A percentile compares a stretch with the other conserved stretches of the same genome.
phyloP scores from a whole-genome alignment of 768 basidiomycete species.

The Phlebiopsis flavidoalba region DNA sequence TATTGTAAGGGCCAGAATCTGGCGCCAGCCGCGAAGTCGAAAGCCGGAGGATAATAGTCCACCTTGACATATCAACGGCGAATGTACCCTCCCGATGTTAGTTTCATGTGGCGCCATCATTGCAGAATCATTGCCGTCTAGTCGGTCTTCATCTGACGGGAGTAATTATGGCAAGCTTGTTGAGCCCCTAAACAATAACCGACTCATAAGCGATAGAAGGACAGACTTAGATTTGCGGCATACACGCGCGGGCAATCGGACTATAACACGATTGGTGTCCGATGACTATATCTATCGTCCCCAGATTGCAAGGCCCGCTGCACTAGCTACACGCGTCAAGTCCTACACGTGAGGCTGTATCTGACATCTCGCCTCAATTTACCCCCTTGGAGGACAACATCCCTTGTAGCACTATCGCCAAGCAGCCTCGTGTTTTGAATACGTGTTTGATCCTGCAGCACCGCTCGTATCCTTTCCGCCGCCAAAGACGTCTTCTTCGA shows the following conservation, averaged over 20 bases:
- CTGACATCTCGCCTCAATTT: constrained; percentile 51
- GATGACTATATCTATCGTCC: constrained; percentile 17
- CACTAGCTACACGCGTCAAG: constrained; percentile 51
- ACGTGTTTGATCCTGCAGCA: constrained; percentile 17
- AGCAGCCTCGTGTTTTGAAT: constrained; percentile 62
- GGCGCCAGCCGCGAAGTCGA: not conserved
- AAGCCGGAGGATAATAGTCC: not conserved
- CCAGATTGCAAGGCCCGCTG: constrained; percentile 20
- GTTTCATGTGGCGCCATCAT: not conserved
- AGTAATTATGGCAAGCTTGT: too few relatives aligned
- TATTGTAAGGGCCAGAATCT: constrained; percentile 25
- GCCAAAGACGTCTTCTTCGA: constrained; percentile 40
- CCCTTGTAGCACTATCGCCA: constrained; percentile 31
- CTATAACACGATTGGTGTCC: not conserved
- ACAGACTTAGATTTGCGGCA: too few relatives aligned
- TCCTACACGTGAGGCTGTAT: constrained; percentile 87
- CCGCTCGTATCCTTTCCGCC: constrained; percentile 28
- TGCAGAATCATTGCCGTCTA: not conserved
- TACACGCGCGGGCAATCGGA: too few relatives aligned
- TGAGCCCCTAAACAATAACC: too few relatives aligned
- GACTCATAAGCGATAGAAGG: not conserved
- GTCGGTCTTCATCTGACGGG: too few relatives aligned
- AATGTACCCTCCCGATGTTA: not conserved
- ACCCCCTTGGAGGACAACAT: constrained; percentile 43
- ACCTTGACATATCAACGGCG: not conserved